These are phyloP conservation scores for Tricladium varicosporioides DNA, from an alignment of 2,329 filamentous ascomycete species.

Conservation along the genomic window DNA sequence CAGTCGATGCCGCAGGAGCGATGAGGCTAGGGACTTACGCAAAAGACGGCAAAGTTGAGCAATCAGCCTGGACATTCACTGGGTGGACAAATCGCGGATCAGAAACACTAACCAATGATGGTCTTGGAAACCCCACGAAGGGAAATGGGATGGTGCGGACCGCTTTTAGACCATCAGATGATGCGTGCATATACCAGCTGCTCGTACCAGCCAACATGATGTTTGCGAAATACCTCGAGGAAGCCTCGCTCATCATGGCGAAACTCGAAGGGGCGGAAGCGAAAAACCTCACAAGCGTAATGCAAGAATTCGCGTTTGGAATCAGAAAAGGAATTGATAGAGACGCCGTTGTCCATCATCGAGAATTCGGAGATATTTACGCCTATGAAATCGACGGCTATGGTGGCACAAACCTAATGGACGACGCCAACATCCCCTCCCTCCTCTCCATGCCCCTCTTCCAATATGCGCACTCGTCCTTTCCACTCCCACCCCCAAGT, in stretches of 20 bases:
- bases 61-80: conserved; percentile 71
- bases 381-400: conserved; percentile 77
- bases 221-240: conserved; percentile 62
- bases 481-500: conserved; percentile 20
- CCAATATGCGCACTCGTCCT: conserved; percentile 44
- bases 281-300: conserved; percentile 49
- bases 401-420: conserved; percentile 55
- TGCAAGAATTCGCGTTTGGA: conserved; percentile 56
- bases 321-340: conserved; percentile 68
- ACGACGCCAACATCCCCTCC: conserved; percentile 70
- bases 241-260: conserved; percentile 50
- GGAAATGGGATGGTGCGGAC: conserved; percentile 77
- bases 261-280: conserved; percentile 44
- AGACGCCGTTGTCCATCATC: conserved; percentile 66
- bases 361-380: conserved; percentile 66
- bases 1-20: conserved; percentile 66
- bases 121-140: conserved; percentile 76
- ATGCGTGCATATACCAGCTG: conserved; percentile 77
- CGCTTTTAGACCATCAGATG: conserved; percentile 88
- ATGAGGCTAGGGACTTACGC: conserved; percentile 77
- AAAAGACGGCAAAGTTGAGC: conserved; percentile 51
- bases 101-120: conserved; percentile 76
- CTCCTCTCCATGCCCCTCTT: conserved; percentile 64
- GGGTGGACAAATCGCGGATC: conserved; percentile 71
- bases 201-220: conserved; percentile 89